Evolutionary conservation across 768 basidiomycete species (phyloP).

Genomic region (Mycena metata): DNA sequence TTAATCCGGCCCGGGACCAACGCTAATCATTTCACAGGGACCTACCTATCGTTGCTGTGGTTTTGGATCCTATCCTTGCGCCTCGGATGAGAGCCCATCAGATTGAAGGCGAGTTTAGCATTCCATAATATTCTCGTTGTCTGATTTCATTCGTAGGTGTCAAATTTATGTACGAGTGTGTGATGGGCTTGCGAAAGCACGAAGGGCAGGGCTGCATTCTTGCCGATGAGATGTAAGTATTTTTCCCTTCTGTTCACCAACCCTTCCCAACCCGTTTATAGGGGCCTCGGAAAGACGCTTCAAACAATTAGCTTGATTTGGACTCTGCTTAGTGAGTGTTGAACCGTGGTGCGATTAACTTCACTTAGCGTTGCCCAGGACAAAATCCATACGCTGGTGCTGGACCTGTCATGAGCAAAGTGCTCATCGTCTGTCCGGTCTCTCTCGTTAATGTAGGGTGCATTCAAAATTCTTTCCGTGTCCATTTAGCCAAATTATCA

Average conservation of each 20-base stretch:
- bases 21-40: conserved; percentile 57
- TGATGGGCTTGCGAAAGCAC: conserved; percentile 93
- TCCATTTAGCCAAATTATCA: conserved; percentile 1
- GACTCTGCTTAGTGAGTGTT: conserved; percentile 86
- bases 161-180: conserved; percentile 94
- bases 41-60: conserved; percentile 80
- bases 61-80: conserved; percentile 89
- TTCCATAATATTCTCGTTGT: conserved; percentile 22
- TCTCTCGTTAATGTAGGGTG: conserved; percentile 81
- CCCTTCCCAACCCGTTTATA: conserved; percentile 38
- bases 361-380: conserved; percentile 58
- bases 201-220: conserved; percentile 96
- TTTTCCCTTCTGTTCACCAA: conserved; percentile 20
- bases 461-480: not conserved
- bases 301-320: conserved; percentile 95
- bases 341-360: not conserved
- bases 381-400: conserved; percentile 83
- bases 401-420: conserved; percentile 77
- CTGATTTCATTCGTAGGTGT: conserved; percentile 61
- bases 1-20: conserved; percentile 4
- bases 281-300: conserved; percentile 98
- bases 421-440: conserved; percentile 94
- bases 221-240: conserved; percentile 91
- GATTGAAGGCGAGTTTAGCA: conserved; percentile 71
- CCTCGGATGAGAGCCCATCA: conserved; percentile 90